Evolutionary conservation across 2,329 filamentous ascomycete genomes (phyloP).

Genomic region (Colletotrichum shisoi): DNA sequence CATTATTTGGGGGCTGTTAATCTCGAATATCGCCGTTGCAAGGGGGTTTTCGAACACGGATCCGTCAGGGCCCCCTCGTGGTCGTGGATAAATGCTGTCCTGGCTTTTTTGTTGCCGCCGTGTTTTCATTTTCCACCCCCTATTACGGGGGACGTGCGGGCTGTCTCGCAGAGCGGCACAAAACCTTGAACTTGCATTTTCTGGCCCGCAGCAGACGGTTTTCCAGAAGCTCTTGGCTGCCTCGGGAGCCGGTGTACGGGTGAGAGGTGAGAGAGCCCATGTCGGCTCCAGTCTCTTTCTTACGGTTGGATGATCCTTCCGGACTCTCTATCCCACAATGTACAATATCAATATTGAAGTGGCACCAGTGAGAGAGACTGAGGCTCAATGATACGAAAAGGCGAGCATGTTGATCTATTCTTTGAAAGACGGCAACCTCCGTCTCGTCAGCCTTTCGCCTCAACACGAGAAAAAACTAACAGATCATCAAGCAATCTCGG

Average conservation of each 20-base stretch:
- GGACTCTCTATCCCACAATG: not conserved
- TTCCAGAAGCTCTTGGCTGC: constrained; percentile 31
- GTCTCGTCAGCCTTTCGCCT: not conserved
- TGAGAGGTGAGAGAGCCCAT: not conserved
- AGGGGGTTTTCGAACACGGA: constrained; percentile 8
- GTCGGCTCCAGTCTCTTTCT: constrained; percentile 23
- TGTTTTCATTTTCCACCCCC: constrained; percentile 20
- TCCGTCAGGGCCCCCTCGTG: constrained; percentile 22
- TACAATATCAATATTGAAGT: constrained; percentile 13
- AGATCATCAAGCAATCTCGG: constrained; percentile 9
- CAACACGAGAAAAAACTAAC: not conserved
- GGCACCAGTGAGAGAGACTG: not conserved
- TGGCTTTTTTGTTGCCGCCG: constrained; percentile 3
- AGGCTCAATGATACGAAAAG: not conserved
- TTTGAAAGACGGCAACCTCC: not conserved
- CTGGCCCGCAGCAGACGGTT: constrained; percentile 24
- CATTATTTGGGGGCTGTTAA: constrained; percentile 28
- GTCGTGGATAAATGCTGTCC: constrained; percentile 10
- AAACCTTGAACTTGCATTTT: constrained; percentile 16
- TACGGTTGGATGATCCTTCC: constrained; percentile 6
- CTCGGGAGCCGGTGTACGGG: constrained; percentile 5
- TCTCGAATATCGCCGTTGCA: constrained; percentile 29
- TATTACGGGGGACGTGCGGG: constrained; percentile 25
- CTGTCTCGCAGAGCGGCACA: constrained; percentile 23
- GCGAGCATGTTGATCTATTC: not conserved